phyloP scores from a whole-genome alignment of 1,284 basidiomycete genomes.

The Leccinum ponderosum region DNA sequence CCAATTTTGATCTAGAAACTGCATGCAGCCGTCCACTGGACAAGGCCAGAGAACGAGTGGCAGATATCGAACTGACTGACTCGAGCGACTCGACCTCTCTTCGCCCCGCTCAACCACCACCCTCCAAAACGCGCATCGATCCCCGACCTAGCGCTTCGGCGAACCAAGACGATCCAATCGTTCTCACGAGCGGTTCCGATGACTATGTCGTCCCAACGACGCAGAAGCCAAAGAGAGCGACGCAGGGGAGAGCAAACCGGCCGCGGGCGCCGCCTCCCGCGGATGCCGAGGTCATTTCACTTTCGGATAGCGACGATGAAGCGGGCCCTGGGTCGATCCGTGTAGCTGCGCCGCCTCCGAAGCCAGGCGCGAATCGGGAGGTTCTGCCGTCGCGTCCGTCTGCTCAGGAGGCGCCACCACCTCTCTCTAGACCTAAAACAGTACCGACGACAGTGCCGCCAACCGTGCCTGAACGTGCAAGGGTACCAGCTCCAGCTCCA shows the following conservation, averaged over 20 bases:
- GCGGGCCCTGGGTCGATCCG: not conserved
- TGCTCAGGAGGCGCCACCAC: not conserved
- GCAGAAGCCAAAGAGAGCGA: not conserved
- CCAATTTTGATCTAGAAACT: constrained; percentile 10
- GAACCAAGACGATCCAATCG: constrained; percentile 20
- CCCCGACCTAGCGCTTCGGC: not conserved
- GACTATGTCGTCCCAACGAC: not conserved
- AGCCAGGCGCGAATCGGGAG: not conserved
- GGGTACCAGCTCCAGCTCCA: not conserved
- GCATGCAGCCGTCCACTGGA: constrained; percentile 15
- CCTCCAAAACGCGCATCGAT: not conserved
- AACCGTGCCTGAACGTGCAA: not conserved
- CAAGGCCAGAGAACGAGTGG: constrained; percentile 9
- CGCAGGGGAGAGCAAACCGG: constrained; percentile 4
- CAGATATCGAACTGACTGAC: constrained; percentile 19
- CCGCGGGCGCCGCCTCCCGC: constrained; percentile 5
- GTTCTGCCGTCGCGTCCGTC: not conserved
- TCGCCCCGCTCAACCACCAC: constrained; percentile 5
- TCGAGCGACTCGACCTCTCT: constrained; percentile 14
- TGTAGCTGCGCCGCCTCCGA: not conserved
- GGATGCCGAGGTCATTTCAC: constrained; percentile 26
- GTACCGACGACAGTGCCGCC: not conserved
- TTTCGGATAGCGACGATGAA: constrained; percentile 31
- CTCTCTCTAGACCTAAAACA: not conserved
- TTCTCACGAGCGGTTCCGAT: constrained; percentile 29